Evolutionary conservation across 805 yeast species (phyloP).

Genomic region (Cyberlindnera misumaiensis): DNA sequence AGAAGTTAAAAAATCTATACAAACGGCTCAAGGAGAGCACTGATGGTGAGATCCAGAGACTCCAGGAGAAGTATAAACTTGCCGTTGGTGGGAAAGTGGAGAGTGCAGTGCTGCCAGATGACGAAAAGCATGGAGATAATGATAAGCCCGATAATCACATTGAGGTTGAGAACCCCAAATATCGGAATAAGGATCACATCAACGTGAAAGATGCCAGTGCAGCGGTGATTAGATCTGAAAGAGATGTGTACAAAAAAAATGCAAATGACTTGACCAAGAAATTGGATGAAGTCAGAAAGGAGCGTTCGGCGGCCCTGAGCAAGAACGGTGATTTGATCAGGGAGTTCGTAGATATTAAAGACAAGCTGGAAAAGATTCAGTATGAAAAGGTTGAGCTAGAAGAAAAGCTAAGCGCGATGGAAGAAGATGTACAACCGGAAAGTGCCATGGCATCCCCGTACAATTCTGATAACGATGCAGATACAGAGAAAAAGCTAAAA

Average conservation of each 20-base stretch:
- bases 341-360: background rate
- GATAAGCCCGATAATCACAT: background rate
- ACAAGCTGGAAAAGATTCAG: background rate
- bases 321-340: background rate
- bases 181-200: slow-evolving; percentile 2
- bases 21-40: slow-evolving; percentile 1
- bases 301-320: background rate
- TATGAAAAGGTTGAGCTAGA: background rate
- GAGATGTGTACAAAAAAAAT: slow-evolving; percentile 3
- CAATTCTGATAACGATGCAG: slow-evolving; percentile 1
- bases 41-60: background rate
- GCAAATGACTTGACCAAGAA: background rate
- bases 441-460: background rate
- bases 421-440: background rate
- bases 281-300: background rate
- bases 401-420: background rate
- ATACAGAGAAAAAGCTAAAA: background rate
- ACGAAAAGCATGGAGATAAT: background rate
- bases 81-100: slow-evolving; percentile 1
- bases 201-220: slow-evolving; percentile 1
- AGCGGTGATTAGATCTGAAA: slow-evolving; percentile 2
- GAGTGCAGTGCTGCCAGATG: slow-evolving; percentile 1
- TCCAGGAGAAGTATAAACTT: slow-evolving; percentile 1
- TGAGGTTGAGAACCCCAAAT: slow-evolving; percentile 1
- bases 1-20: background rate